Base-by-base conservation (phyloP, 2,329 filamentous ascomycete genomes). In the Xylariaceae sp. region DNA sequence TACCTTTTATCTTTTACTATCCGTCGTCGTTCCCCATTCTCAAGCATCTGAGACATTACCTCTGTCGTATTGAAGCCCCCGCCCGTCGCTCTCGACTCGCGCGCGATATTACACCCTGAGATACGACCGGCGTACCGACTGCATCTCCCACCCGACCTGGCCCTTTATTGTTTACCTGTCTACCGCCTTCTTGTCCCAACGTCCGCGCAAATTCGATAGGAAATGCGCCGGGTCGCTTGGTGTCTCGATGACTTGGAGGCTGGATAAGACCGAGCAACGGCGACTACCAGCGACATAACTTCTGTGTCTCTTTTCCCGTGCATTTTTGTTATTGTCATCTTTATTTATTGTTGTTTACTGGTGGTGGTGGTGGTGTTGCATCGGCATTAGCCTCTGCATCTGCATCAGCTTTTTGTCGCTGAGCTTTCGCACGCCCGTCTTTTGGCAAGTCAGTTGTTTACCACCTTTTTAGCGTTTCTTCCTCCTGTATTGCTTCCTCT, bases 161-260 rank as follows among this genome's bases (percentile, higher is more conserved):
- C 26, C 50, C 12, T 41, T 45, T 48, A 50, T 53, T 49, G 47
- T 50, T 32, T 45, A n/a, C 29, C 59, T 32, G 47, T 48, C 57
- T 47, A 40, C 53, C 56, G 37, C 29, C 41, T 34, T 29, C 45
- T 30, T 54, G 43, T n/a, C 49, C 56, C 41, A 44, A 47, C 47
- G 57, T 61, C 61, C 62, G 62, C 61, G 64, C 61, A 62, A 19
- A 58, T 65, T 64, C 59, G 60, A 64, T 62, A 62, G 61, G 66
- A 61, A 58, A 68, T 68, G 67, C 66, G 67, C 63, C 62, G 62
- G 62, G 63, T 55, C 63, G 58, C 62, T 64, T 62, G 60, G 60
- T 62, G 60, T 65, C 50, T 60, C 60, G 63, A 64, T 61, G 62
- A 61, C 64, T 61, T 66, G 63, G 65, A 68, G 66, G 64, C 62